Evolutionary conservation across 352 stramenopile genomes (phyloP), one percentile per base, ranked within the genome.

Genomic region (Phytophthora pistaciae): DNA sequence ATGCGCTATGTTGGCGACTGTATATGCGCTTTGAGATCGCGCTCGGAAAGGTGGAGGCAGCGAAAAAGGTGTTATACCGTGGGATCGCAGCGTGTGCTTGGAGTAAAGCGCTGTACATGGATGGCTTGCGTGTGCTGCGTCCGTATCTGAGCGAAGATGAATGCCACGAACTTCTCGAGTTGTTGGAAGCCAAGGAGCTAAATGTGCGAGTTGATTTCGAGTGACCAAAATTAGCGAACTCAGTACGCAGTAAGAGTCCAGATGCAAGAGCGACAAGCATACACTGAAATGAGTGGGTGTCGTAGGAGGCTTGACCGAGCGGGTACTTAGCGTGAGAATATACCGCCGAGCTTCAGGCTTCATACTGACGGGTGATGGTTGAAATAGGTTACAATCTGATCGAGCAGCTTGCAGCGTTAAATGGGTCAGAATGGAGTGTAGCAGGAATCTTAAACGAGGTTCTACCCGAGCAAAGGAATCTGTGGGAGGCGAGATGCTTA

Each of bases 11-110:
- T 5, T 96, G 90, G 90, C 77, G 85, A 3, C 70, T 96, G 31
- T 94, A 92, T 49, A 54, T 96, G 48, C 88, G 78, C 59, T 96
- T 95, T 60, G 90, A 95, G 65, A 58, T 95, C 18, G 82, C 80
- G 1, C 58, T 91, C 14, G 90, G 90, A 5, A 89, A 90, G 60
- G 74, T 95, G 10, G 84, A 93, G 42, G 72, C 71, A 9, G 86
- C 88, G 18, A 88, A 82, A 36, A 91, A 90, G 44, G 75, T 95
- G 4, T 83, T 94, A 50, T 94, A 95, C 36, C 87, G 90, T 38
- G 88, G 77, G 20, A 67, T 96, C 56, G 78, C 79, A 25, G 83
- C 78, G 5, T 93, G 85, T 65, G 82, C 88, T 36, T 96, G 90
- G 90, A 94, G 88, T 64, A 96, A 95, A 54, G 68, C 68, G 23